phyloP scores from a whole-genome alignment of 73 alveolate species.

The Symbiodinium natans region DNA sequence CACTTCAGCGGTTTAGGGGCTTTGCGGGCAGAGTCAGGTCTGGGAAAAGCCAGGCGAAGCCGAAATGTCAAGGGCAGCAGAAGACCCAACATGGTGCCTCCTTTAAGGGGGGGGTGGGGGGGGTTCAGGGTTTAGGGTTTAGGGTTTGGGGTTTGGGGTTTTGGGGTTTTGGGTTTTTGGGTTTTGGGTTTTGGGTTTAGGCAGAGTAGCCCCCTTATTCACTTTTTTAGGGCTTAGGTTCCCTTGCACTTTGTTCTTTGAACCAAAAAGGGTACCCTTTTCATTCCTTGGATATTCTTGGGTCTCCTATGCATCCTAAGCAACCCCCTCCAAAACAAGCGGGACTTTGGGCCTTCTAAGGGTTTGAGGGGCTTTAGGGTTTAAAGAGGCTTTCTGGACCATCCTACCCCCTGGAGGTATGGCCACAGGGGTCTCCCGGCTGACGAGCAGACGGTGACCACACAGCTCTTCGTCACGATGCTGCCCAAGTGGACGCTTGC shows the following conservation, averaged over 20 bases:
- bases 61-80: too few relatives aligned
- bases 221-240: too few relatives aligned
- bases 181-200: not conserved
- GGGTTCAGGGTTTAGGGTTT: not conserved
- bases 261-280: too few relatives aligned
- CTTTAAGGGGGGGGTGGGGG: too few relatives aligned
- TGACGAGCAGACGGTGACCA: slow-evolving; percentile 71
- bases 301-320: not conserved
- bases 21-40: too few relatives aligned
- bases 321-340: not conserved
- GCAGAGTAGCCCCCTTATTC: not conserved
- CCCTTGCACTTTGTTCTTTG: too few relatives aligned
- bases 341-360: too few relatives aligned
- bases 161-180: not conserved
- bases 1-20: too few relatives aligned
- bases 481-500: slow-evolving; percentile 50
- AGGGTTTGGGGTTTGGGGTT: not conserved
- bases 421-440: slow-evolving; percentile 16
- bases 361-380: too few relatives aligned
- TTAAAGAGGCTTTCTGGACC: too few relatives aligned
- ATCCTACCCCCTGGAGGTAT: not conserved
- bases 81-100: too few relatives aligned
- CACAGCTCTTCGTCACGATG: slow-evolving; percentile 73
- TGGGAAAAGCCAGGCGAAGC: too few relatives aligned
- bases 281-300: not conserved